Conservation (phyloP, 805 yeast genomes). For the Hanseniaspora lachancei region DNA sequence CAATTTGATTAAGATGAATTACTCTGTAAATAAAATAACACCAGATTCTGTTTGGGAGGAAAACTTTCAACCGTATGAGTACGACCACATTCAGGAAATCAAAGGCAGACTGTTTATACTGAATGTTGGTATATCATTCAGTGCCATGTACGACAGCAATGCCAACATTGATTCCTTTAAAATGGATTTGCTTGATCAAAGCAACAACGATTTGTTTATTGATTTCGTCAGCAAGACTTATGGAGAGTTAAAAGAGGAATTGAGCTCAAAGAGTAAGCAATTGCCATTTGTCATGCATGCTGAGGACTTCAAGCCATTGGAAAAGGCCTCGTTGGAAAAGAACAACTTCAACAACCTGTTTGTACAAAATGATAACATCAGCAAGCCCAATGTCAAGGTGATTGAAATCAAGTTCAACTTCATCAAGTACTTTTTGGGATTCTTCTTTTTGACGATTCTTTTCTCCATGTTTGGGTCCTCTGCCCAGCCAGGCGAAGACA, state of each 20-base stretch:
- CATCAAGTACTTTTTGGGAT: conserved; percentile 21
- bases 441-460: conserved; percentile 25
- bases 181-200: background rate
- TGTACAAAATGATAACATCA: conserved; percentile 5
- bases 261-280: background rate
- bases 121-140: background rate
- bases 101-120: background rate
- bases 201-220: background rate
- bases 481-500: conserved; percentile 20
- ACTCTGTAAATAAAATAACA: background rate
- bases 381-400: conserved; percentile 26
- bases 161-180: background rate
- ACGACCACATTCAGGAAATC: conserved; percentile 1
- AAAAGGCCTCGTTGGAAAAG: background rate
- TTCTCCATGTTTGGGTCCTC: conserved; percentile 21
- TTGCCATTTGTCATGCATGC: background rate
- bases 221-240: background rate
- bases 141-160: background rate
- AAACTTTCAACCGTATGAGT: background rate
- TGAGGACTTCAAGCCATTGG: background rate
- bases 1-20: background rate
- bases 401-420: conserved; percentile 16
- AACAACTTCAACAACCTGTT: background rate
- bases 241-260: background rate
- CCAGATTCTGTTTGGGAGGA: background rate